Percentiles rank a stretch among this genome's conserved stretches.
These are phyloP conservation scores for Pholiota molesta DNA, from an alignment of 768 basidiomycete genomes.

Conservation along the genomic window DNA sequence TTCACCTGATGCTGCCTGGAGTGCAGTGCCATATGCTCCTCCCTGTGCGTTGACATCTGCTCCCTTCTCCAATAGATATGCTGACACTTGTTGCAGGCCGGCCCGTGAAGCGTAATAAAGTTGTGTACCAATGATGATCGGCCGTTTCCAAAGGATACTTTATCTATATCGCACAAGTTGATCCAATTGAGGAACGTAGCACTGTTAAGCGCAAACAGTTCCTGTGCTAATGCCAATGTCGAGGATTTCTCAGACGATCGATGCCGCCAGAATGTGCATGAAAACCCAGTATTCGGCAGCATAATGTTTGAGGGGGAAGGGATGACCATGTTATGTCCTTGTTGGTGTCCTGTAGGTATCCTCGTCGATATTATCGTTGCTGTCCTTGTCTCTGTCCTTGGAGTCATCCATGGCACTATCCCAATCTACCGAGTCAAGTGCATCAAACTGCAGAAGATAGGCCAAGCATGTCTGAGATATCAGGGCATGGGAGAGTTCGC, in stretches of 20 bases:
- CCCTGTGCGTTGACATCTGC: background rate
- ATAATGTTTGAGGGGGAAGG: background rate
- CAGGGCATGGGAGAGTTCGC: background rate
- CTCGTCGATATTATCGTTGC: too few species aligned
- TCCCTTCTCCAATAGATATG: too few species aligned
- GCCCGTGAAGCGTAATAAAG: background rate
- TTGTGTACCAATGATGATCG: too few species aligned
- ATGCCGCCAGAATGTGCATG: background rate
- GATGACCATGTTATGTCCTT: too few species aligned
- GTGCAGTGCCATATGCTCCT: background rate
- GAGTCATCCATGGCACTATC: too few species aligned
- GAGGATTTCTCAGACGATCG: background rate
- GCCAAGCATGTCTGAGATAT: too few species aligned
- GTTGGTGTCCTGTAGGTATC: too few species aligned
- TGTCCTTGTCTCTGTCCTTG: too few species aligned
- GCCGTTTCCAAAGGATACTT: too few species aligned
- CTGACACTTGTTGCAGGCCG: background rate
- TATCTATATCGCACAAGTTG: too few species aligned
- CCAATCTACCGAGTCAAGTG: background rate
- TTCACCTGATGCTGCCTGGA: background rate
- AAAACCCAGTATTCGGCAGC: background rate
- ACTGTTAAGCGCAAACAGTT: background rate
- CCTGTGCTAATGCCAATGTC: background rate
- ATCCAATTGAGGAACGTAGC: background rate
- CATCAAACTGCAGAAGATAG: background rate